phyloP scores from a whole-genome alignment of 2,329 filamentous ascomycete genomes.

The Hypoxylon sp. region DNA sequence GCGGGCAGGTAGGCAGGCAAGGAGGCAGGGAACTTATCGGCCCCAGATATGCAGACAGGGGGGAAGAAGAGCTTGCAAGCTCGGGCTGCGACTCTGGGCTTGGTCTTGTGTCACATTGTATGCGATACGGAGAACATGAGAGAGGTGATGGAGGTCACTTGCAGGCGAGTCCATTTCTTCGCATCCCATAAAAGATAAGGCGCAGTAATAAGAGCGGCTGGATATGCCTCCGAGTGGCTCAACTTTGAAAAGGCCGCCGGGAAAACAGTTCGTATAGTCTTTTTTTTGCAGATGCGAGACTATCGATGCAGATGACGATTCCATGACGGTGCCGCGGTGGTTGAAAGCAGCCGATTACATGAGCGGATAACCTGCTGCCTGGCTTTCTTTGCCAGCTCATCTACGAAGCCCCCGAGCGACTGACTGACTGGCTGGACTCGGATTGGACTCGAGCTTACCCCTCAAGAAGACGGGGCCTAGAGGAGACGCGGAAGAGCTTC shows the following conservation, averaged over 20 bases:
- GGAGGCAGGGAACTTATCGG: constrained; percentile 5
- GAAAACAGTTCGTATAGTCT: constrained; percentile 6
- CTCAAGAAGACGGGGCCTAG: constrained; percentile 10
- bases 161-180: constrained; percentile 6
- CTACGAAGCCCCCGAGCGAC: background rate
- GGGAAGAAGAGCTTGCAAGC: constrained; percentile 27
- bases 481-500: background rate
- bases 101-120: constrained; percentile 23
- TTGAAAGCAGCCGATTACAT: constrained; percentile 5
- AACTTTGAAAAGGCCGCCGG: background rate
- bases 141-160: constrained; percentile 3
- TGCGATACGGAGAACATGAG: constrained; percentile 5
- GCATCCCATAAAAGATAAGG: constrained; percentile 15
- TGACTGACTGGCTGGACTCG: constrained; percentile 2
- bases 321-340: constrained; percentile 21
- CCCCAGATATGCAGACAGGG: constrained; percentile 21
- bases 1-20: no score
- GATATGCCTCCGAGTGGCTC: constrained; percentile 9
- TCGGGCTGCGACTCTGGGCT: constrained; percentile 18
- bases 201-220: constrained; percentile 13
- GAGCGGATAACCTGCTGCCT: background rate
- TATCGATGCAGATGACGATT: constrained; percentile 19
- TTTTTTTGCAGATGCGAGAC: constrained; percentile 3
- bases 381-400: background rate
- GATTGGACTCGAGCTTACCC: background rate